Conservation (phyloP, 2,329 filamentous ascomycete genomes). For the Albophoma yamanashiensis region DNA sequence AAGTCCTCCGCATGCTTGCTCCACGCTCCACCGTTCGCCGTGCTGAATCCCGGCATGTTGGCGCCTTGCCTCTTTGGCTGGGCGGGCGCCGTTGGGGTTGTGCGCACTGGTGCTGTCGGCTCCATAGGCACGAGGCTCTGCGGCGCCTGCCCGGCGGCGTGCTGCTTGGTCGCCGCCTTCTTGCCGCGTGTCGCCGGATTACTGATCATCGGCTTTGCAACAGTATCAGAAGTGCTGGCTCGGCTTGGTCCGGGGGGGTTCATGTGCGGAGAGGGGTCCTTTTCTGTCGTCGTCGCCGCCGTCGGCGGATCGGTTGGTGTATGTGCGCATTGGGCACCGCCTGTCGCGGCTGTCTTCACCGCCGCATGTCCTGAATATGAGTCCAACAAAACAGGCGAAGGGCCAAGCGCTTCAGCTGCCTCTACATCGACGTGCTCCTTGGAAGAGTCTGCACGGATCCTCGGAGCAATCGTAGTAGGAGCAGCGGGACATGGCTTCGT, state of each 20-base stretch:
- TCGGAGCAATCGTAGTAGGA: background rate
- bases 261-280: background rate
- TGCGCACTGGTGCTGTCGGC: conserved; percentile 9
- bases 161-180: conserved; percentile 40
- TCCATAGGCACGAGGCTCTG: conserved; percentile 28
- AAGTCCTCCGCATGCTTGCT: conserved; percentile 58
- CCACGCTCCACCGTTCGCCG: conserved; percentile 52
- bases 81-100: background rate
- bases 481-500: background rate
- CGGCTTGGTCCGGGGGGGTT: background rate
- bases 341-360: background rate
- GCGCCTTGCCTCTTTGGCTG: conserved; percentile 1
- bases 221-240: background rate
- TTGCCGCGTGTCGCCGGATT: conserved; percentile 43
- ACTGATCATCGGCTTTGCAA: conserved; percentile 13
- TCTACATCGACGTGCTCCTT: background rate
- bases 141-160: conserved; percentile 38
- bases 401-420: background rate
- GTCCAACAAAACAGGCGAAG: background rate
- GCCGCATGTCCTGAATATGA: background rate
- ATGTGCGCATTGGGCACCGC: no score
- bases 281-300: background rate
- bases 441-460: background rate
- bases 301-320: background rate
- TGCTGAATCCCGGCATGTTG: conserved; percentile 32